Conservation (phyloP, 192 early-diverging fungal genomes). For the Umbelopsis sp. region DNA sequence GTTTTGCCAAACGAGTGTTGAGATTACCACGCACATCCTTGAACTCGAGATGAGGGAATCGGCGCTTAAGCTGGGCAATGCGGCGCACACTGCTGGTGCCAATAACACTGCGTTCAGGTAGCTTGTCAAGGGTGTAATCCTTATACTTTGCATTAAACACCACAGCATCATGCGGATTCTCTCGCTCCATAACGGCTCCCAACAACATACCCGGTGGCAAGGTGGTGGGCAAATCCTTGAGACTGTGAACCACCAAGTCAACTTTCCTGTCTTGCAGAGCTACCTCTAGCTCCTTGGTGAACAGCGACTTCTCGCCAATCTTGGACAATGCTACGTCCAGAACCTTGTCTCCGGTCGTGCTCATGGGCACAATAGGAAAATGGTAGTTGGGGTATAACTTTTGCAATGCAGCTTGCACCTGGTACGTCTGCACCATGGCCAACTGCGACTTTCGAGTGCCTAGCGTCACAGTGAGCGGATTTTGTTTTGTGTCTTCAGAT, state of each 20-base stretch:
- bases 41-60: constrained; percentile 79
- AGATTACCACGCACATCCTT: constrained; percentile 81
- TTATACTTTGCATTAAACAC: constrained; percentile 46
- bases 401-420: constrained; percentile 64
- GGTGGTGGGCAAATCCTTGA: constrained; percentile 92
- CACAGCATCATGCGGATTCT: constrained; percentile 89
- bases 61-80: constrained; percentile 79
- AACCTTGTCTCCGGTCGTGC: constrained; percentile 80
- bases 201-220: constrained; percentile 82
- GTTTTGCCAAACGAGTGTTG: constrained; percentile 87
- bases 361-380: constrained; percentile 63
- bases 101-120: constrained; percentile 76
- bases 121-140: constrained; percentile 52
- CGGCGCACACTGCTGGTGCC: constrained; percentile 91
- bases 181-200: constrained; percentile 83
- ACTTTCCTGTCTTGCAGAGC: constrained; percentile 68
- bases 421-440: constrained; percentile 83
- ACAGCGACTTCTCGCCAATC: constrained; percentile 89
- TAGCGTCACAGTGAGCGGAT: neutral
- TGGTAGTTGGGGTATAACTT: constrained; percentile 43
- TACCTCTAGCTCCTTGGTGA: constrained; percentile 90
- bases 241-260: constrained; percentile 90
- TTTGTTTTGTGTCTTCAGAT: neutral
- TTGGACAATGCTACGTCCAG: constrained; percentile 83
- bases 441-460: constrained; percentile 89